Conservation (phyloP, 352 stramenopile species). For the Phytopythium ostracodes region DNA sequence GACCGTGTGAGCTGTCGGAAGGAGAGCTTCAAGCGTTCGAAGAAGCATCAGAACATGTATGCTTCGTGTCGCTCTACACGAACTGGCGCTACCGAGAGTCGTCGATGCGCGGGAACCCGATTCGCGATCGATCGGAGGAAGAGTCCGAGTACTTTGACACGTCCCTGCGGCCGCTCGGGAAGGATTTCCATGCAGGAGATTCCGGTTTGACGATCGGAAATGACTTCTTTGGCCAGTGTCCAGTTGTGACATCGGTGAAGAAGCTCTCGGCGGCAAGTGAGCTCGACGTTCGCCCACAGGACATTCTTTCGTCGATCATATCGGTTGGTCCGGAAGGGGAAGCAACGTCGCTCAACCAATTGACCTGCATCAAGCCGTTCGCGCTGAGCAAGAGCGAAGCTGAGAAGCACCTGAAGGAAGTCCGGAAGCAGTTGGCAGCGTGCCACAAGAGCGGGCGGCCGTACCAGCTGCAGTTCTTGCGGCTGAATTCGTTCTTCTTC, state of each 20-base stretch:
- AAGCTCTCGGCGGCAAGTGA: conserved; percentile 19
- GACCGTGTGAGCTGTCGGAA: conserved; percentile 38
- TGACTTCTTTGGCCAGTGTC: conserved; percentile 60
- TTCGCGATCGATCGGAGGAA: conserved; percentile 19
- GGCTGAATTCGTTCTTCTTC: conserved; percentile 51
- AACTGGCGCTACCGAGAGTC: conserved; percentile 37
- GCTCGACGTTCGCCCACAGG: conserved; percentile 13
- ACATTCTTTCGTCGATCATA: conserved; percentile 42
- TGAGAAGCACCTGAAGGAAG: conserved; percentile 24
- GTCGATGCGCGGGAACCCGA: conserved; percentile 20
- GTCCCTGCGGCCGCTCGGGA: conserved; percentile 26
- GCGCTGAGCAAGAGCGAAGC: conserved; percentile 22
- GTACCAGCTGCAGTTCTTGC: conserved; percentile 55
- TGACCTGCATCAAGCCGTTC: conserved; percentile 53
- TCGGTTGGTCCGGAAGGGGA: conserved; percentile 21
- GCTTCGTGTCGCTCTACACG: conserved; percentile 24
- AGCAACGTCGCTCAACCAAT: conserved; percentile 21
- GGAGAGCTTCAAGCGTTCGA: conserved; percentile 6
- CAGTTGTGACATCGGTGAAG: conserved; percentile 36
- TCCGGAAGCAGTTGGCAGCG: conserved; percentile 19
- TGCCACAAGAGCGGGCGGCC: conserved; percentile 28
- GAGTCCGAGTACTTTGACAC: conserved; percentile 26
- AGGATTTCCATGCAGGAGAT: conserved; percentile 29
- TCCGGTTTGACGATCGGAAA: conserved; percentile 35
- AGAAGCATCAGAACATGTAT: conserved; percentile 7